Conservation (phyloP, 148 eudicot species). For the Rhododendron simsii region DNA sequence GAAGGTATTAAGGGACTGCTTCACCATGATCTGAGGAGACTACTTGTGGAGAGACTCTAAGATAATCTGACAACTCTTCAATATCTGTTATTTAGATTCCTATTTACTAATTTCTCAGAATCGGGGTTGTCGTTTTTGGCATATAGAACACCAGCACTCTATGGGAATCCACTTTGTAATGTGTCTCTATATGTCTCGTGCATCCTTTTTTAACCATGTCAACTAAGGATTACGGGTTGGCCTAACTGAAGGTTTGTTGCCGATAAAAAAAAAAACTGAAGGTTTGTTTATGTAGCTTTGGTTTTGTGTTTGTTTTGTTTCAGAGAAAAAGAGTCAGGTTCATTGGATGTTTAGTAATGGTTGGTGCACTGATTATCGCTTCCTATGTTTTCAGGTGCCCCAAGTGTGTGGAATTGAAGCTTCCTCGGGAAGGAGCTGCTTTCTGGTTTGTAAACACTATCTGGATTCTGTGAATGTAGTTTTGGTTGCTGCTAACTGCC, state of each 20-base stretch:
- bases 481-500: background rate
- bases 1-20: background rate
- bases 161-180: background rate
- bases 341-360: background rate
- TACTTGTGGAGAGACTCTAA: background rate
- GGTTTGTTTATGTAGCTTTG: background rate
- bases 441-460: conserved; percentile 59
- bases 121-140: background rate
- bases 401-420: conserved; percentile 84
- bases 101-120: background rate
- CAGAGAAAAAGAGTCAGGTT: background rate
- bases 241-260: background rate
- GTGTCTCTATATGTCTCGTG: background rate
- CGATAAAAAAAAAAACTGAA: no score
- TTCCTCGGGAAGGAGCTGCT: conserved; percentile 85
- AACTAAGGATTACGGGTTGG: background rate
- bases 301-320: background rate
- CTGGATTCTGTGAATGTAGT: background rate
- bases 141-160: background rate
- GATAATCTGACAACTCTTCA: background rate
- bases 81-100: background rate
- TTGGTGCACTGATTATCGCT: background rate
- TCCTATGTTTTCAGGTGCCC: conserved; percentile 64
- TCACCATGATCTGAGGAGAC: background rate
- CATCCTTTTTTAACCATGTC: background rate